Evolutionary conservation across 2,329 filamentous ascomycete genomes (phyloP).

Genomic region (Aspergillus niger): DNA sequence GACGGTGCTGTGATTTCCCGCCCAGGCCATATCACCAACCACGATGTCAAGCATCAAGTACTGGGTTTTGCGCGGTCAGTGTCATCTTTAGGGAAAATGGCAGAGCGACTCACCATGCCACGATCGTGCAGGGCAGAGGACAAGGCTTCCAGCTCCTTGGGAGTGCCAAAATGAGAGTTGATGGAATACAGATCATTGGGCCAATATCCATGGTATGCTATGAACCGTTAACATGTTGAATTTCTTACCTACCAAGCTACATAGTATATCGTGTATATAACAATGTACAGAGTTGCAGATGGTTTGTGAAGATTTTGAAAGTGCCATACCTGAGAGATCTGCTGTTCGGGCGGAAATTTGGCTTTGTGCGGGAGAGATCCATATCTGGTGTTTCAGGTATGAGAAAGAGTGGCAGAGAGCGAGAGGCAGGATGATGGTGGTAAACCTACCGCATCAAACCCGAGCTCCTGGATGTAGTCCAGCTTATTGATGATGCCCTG

Average conservation of each 20-base stretch:
- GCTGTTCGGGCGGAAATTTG: background rate
- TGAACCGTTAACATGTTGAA: background rate
- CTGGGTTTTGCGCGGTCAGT: background rate
- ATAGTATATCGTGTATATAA: background rate
- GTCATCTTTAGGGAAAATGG: background rate
- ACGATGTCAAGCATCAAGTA: constrained; percentile 64
- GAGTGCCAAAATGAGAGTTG: constrained; percentile 61
- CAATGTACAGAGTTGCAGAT: background rate
- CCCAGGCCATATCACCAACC: constrained; percentile 57
- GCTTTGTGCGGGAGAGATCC: constrained; percentile 5
- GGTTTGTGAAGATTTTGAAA: background rate
- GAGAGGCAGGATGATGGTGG: constrained; percentile 36
- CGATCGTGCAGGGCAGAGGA: constrained; percentile 57
- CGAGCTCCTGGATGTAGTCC: constrained; percentile 51
- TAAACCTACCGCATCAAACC: constrained; percentile 53
- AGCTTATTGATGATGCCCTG: constrained; percentile 48
- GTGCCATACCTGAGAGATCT: constrained; percentile 1
- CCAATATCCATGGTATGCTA: constrained; percentile 51
- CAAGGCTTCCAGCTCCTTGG: constrained; percentile 60
- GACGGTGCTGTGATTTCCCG: constrained; percentile 40
- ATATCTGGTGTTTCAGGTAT: background rate
- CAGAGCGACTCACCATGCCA: constrained; percentile 43
- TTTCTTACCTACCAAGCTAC: background rate
- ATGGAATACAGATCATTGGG: constrained; percentile 50
- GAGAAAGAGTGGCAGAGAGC: background rate